Conservation (phyloP, 441 rosid genomes). For the Arabidopsis lyrata region DNA sequence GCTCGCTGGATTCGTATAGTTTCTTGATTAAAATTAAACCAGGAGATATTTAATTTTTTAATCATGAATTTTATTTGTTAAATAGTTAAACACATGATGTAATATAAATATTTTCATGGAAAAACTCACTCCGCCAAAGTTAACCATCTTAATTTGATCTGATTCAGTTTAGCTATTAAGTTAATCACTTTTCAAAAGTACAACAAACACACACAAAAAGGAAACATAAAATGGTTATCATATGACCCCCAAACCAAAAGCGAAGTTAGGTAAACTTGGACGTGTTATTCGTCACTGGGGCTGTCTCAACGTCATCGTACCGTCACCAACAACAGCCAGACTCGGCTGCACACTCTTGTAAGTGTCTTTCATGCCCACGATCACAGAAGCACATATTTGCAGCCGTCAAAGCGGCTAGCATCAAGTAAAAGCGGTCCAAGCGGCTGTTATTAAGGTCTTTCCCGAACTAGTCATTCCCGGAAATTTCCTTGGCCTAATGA, state of each 20-base stretch:
- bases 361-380: slow-evolving; percentile 68
- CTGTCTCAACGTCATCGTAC: slow-evolving; percentile 45
- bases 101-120: too few relatives aligned
- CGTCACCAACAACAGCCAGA: slow-evolving; percentile 59
- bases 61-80: background rate
- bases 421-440: slow-evolving; percentile 81
- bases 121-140: too few relatives aligned
- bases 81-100: background rate
- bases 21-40: slow-evolving; percentile 30
- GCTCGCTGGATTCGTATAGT: slow-evolving; percentile 77
- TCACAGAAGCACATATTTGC: slow-evolving; percentile 57
- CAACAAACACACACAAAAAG: slow-evolving; percentile 1
- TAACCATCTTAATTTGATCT: too few relatives aligned
- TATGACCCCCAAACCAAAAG: slow-evolving; percentile 4
- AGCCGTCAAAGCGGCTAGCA: slow-evolving; percentile 57
- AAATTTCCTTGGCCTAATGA: slow-evolving; percentile 49
- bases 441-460: slow-evolving; percentile 80
- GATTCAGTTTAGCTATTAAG: background rate
- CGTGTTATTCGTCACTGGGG: slow-evolving; percentile 24
- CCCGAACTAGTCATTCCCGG: slow-evolving; percentile 82
- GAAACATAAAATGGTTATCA: slow-evolving; percentile 11
- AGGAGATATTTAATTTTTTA: slow-evolving; percentile 6
- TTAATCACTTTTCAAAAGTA: background rate
- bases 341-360: slow-evolving; percentile 75
- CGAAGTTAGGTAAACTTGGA: slow-evolving; percentile 17